Base-by-base conservation (phyloP, 345 rosid genomes). In the Garcia nutans region DNA sequence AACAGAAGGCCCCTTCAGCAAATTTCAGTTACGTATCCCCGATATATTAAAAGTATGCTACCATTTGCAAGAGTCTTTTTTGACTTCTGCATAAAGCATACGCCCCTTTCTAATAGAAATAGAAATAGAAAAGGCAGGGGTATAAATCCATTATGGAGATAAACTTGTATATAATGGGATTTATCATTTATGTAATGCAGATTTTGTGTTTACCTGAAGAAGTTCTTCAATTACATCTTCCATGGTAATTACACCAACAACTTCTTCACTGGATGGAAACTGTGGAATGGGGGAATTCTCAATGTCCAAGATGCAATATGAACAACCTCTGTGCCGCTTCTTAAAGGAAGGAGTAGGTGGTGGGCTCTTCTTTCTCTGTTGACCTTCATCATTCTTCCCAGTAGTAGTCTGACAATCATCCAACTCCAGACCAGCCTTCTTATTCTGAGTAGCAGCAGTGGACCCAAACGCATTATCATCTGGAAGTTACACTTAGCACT, bases 181-280 rank as follows among this genome's bases (percentile, higher is more conserved):
- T 37, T 37, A 37, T 37, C 41, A 37, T 37, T n/a, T n/a, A 31
- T 42, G 15, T n/a, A 47, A 61, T 44, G 23, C 10, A 47, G 58
- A 17, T 65, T 58, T 71, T 19, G 26, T 63, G 9, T 75, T 78
- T 86, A 92, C 97, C 97, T 91, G 94, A 82, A 95, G 97, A 86
- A 95, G 97, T 84, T 95, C 99, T 87, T 95, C 96, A 50, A 95
- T 95, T 70, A 95, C 97, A 71, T 95, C 99, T 78, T 95, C 99
- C 99, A 93, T 89, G 67, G 93, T 84, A 76, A 95, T 95, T 61
- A 93, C 97, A 78, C 97, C 98, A 73, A 93, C 96, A 20, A 89
- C 98, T 77, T 87, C 87, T 81, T 93, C 96, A 85, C 83, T 83
- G 56, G 82, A 70, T 26, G 91, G 88, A 79, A 88, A 91, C 74